A percentile compares a stretch with the other conserved stretches of the same genome.
Conservation (phyloP, 345 rosid species). For the Euphorbia tirucalli region DNA sequence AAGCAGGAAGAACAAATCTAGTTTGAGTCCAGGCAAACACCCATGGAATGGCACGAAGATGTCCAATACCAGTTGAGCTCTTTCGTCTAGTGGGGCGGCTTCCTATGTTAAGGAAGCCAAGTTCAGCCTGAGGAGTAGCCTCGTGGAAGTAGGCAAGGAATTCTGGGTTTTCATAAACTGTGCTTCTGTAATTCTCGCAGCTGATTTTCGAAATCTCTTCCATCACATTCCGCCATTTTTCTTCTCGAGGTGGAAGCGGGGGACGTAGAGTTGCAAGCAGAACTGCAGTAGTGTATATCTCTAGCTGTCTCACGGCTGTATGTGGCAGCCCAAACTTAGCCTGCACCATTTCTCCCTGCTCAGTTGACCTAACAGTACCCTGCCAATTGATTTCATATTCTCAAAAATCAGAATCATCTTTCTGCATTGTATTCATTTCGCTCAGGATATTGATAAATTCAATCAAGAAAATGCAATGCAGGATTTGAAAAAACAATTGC, state of each 20-base stretch:
- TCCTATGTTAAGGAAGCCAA: slow-evolving; percentile 92
- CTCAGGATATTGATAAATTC: background rate
- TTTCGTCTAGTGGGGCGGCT: slow-evolving; percentile 91
- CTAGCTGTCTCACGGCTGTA: slow-evolving; percentile 88
- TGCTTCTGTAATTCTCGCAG: slow-evolving; percentile 67
- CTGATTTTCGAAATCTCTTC: slow-evolving; percentile 88
- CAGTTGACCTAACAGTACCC: slow-evolving; percentile 95
- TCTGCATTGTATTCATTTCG: background rate
- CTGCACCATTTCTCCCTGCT: slow-evolving; percentile 99
- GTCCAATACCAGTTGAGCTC: slow-evolving; percentile 84
- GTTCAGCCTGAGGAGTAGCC: slow-evolving; percentile 98
- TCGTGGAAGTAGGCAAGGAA: slow-evolving; percentile 88
- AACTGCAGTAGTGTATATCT: slow-evolving; percentile 95
- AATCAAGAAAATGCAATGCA: background rate
- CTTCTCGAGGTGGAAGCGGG: slow-evolving; percentile 84
- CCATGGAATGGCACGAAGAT: slow-evolving; percentile 98
- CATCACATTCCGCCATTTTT: slow-evolving; percentile 91
- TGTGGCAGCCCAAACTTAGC: slow-evolving; percentile 95
- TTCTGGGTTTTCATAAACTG: slow-evolving; percentile 87
- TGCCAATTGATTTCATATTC: slow-evolving; percentile 25
- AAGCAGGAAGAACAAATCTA: slow-evolving; percentile 96
- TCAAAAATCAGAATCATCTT: background rate
- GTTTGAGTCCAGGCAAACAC: slow-evolving; percentile 98
- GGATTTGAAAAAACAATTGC: slow-evolving; percentile 13
- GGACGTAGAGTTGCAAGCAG: slow-evolving; percentile 84